These are phyloP conservation scores for Stagonosporopsis cucurbitacearum DNA, from an alignment of 2,329 filamentous ascomycete species.

Conservation along the genomic window DNA sequence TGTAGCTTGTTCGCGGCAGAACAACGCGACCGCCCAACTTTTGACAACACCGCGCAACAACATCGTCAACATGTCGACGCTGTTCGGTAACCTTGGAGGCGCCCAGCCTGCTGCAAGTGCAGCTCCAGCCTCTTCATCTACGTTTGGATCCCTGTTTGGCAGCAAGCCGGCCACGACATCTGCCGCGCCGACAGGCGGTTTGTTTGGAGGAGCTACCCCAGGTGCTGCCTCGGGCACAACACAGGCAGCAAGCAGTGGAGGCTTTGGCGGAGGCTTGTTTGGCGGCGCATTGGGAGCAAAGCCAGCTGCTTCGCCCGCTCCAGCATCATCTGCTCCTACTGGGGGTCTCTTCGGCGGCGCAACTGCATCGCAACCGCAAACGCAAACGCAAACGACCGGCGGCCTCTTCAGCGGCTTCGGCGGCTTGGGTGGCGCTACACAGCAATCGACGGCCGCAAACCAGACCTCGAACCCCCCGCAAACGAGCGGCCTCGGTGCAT, in stretches of 20 bases:
- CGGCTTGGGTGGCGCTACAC: constrained; percentile 27
- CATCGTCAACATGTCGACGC: constrained; percentile 37
- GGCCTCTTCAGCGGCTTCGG: constrained; percentile 25
- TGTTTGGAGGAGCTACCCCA: constrained; percentile 40
- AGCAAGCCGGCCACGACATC: constrained; percentile 27
- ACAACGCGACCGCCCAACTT: constrained; percentile 35
- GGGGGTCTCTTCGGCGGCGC: constrained; percentile 32
- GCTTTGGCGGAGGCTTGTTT: constrained; percentile 44
- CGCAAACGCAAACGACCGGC: constrained; percentile 28
- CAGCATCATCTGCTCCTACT: constrained; percentile 28
- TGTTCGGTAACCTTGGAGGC: constrained; percentile 42
- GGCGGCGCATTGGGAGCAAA: constrained; percentile 43
- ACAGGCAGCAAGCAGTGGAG: constrained; percentile 37
- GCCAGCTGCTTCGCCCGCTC: constrained; percentile 35
- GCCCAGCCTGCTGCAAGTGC: constrained; percentile 39
- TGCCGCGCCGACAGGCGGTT: constrained; percentile 32
- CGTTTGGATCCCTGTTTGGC: constrained; percentile 38
- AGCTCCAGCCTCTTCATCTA: constrained; percentile 25
- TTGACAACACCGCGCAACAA: constrained; percentile 32
- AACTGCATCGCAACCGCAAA: constrained; percentile 31
- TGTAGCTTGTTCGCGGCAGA: constrained; percentile 18
- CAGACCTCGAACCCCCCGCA: constrained; percentile 33
- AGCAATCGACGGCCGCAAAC: constrained; percentile 36
- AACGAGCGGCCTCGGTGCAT: constrained; percentile 37
- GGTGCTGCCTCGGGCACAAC: constrained; percentile 33